phyloP scores from a whole-genome alignment of 2,329 filamentous ascomycete genomes.

The Colletotrichum phormii region DNA sequence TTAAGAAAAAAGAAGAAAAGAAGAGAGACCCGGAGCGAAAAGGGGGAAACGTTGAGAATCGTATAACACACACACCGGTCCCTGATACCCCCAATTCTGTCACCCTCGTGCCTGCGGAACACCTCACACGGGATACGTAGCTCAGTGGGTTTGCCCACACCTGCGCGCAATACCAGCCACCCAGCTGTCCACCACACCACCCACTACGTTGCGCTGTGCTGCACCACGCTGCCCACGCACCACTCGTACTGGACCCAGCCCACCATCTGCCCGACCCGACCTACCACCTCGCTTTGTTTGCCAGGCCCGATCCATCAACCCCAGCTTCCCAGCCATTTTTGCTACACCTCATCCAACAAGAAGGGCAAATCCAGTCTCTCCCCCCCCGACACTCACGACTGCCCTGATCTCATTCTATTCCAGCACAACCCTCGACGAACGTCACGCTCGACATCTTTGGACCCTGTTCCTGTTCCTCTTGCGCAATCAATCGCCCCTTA shows the following conservation, averaged over 20 bases:
- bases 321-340: conserved; percentile 38
- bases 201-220: conserved; percentile 21
- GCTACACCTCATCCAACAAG: conserved; percentile 34
- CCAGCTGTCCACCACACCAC: conserved; percentile 27
- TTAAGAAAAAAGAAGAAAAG: background rate
- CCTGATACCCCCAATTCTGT: background rate
- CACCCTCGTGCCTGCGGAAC: background rate
- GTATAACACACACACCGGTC: background rate
- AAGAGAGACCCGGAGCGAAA: background rate
- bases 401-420: conserved; percentile 28
- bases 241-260: conserved; percentile 32
- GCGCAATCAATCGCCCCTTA: conserved; percentile 26
- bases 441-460: conserved; percentile 29
- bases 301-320: conserved; percentile 34
- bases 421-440: conserved; percentile 15
- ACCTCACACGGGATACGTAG: conserved; percentile 10
- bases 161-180: conserved; percentile 32
- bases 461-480: conserved; percentile 19
- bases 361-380: conserved; percentile 30
- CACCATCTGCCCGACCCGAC: conserved; percentile 13
- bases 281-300: conserved; percentile 35
- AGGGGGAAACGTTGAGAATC: background rate
- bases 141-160: conserved; percentile 29
- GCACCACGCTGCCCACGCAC: conserved; percentile 10
- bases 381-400: conserved; percentile 32